These are phyloP conservation scores for Phaffia rhodozyma DNA, from an alignment of 1,284 basidiomycete species.

Conservation along the genomic window DNA sequence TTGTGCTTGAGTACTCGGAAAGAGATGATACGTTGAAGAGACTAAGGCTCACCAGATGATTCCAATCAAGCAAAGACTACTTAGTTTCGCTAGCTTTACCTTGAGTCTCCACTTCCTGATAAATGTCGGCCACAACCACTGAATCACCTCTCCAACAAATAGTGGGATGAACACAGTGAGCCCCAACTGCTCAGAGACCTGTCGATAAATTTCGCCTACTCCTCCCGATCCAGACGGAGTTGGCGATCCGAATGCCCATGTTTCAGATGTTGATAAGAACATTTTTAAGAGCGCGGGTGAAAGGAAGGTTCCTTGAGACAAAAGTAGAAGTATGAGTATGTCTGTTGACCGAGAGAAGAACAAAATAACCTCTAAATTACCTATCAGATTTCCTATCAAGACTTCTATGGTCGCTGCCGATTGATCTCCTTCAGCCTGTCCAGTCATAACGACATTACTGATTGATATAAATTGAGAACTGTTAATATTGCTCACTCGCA, in stretches of 20 bases:
- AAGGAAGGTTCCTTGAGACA: constrained; percentile 25
- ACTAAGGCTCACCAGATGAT: constrained; percentile 26
- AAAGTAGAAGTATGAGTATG: background rate
- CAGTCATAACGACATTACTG: constrained; percentile 32
- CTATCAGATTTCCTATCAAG: constrained; percentile 28
- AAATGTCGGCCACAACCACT: constrained; percentile 20
- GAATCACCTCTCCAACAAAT: constrained; percentile 28
- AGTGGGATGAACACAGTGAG: constrained; percentile 28
- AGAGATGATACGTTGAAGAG: background rate
- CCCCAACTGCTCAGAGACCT: constrained; percentile 29
- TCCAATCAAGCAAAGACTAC: constrained; percentile 26
- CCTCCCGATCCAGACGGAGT: constrained; percentile 21
- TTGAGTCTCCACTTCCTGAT: constrained; percentile 20
- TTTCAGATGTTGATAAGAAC: constrained; percentile 19
- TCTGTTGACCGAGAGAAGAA: background rate
- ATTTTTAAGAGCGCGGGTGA: constrained; percentile 24
- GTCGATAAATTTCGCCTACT: constrained; percentile 23
- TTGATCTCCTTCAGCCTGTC: constrained; percentile 27
- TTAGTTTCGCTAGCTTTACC: constrained; percentile 26
- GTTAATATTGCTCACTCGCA: constrained; percentile 13
- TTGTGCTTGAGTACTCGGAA: background rate
- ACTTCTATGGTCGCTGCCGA: constrained; percentile 28
- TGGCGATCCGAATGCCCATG: constrained; percentile 23
- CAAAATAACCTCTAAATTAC: constrained; percentile 20
- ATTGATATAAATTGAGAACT: background rate